These are phyloP conservation scores for Ajuga chamaepitys DNA, from an alignment of 257 asterid genomes.

Conservation along the genomic window DNA sequence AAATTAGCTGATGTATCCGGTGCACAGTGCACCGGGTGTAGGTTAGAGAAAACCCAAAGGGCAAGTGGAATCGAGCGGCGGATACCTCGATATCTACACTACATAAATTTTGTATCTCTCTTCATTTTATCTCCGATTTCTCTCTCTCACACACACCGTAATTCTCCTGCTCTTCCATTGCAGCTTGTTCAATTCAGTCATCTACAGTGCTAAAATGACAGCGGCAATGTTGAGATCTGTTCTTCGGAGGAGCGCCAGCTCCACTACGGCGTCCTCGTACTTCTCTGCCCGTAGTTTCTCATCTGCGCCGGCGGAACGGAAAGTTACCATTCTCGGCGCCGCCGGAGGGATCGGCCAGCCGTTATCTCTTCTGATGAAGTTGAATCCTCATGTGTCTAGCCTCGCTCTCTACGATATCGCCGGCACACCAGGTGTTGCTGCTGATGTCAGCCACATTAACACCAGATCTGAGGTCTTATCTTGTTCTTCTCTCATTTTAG, in stretches of 20 bases:
- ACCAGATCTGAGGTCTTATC: slow-evolving; percentile 72
- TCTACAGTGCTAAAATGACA: slow-evolving; percentile 20
- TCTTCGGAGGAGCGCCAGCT: slow-evolving; percentile 28
- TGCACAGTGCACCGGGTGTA: no score
- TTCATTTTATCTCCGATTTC: background rate
- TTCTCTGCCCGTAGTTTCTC: slow-evolving; percentile 35
- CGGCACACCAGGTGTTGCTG: slow-evolving; percentile 88
- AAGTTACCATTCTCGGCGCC: slow-evolving; percentile 74
- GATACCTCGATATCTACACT: background rate
- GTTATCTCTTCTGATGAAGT: slow-evolving; percentile 71
- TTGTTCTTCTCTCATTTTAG: background rate
- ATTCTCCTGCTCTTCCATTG: background rate
- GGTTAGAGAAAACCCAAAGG: no score
- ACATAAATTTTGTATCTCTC: background rate
- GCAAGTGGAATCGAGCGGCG: background rate
- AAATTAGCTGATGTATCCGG: no score
- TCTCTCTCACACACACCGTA: background rate
- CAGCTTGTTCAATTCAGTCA: background rate
- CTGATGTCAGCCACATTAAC: slow-evolving; percentile 84
- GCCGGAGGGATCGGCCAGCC: slow-evolving; percentile 97
- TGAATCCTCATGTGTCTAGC: slow-evolving; percentile 65
- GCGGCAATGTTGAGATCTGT: slow-evolving; percentile 58
- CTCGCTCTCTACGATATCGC: slow-evolving; percentile 86
- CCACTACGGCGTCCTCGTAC: slow-evolving; percentile 30
- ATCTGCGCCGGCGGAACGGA: slow-evolving; percentile 54